These are phyloP conservation scores for Phycomyces blakesleeanus DNA, from an alignment of 192 early-diverging fungal genomes.

Conservation along the genomic window DNA sequence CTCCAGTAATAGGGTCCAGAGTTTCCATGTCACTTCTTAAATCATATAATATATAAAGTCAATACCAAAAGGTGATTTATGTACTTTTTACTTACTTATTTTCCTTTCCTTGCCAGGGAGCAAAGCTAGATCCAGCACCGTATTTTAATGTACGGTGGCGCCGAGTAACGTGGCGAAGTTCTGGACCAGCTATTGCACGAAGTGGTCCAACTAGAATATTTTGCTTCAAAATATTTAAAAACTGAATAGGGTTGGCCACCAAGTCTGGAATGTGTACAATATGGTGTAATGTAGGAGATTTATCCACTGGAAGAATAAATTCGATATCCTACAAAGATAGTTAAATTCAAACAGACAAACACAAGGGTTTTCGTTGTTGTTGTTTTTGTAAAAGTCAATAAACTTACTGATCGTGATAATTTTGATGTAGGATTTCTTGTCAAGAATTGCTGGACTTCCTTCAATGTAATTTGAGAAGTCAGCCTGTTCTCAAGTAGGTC, in stretches of 20 bases:
- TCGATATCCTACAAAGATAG: constrained; percentile 60
- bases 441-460: constrained; percentile 59
- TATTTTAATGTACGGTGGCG: constrained; percentile 41
- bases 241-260: constrained; percentile 55
- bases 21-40: constrained; percentile 7
- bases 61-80: background rate
- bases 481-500: constrained; percentile 62
- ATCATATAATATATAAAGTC: background rate
- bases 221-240: constrained; percentile 64
- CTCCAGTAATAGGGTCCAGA: constrained; percentile 8
- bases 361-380: too few species aligned
- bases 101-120: constrained; percentile 1
- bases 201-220: constrained; percentile 47
- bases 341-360: constrained; percentile 7
- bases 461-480: constrained; percentile 55
- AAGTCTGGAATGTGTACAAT: constrained; percentile 48
- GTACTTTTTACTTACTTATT: constrained; percentile 1
- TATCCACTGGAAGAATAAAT: constrained; percentile 68
- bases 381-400: background rate
- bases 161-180: constrained; percentile 35
- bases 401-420: constrained; percentile 52
- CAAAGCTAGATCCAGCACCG: constrained; percentile 13
- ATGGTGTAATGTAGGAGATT: constrained; percentile 35
- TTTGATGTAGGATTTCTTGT: constrained; percentile 65
- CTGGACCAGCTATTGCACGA: constrained; percentile 35